phyloP scores from a whole-genome alignment of 495 filamentous ascomycete genomes.

The Friedmanniomyces simplex region DNA sequence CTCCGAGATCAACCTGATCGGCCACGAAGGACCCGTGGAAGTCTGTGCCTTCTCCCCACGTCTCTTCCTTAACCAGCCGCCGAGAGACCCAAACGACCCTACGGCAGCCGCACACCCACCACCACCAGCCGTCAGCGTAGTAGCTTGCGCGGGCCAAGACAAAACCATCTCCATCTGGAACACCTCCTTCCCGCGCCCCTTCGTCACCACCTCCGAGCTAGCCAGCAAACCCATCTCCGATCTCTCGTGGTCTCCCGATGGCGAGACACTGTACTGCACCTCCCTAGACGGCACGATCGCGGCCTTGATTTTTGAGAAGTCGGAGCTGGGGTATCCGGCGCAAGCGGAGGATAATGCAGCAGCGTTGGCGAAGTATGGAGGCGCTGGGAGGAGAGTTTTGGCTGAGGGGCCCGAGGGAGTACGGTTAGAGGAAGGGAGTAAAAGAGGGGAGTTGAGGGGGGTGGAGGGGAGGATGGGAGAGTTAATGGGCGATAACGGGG shows the following conservation, averaged over 20 bases:
- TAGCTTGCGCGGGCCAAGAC: slow-evolving; percentile 93
- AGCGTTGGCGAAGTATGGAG: slow-evolving; percentile 83
- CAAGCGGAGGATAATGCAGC: slow-evolving; percentile 81
- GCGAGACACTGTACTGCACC: slow-evolving; percentile 71
- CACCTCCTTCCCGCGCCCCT: slow-evolving; percentile 80
- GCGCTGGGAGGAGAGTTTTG: slow-evolving; percentile 72
- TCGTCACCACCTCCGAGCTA: slow-evolving; percentile 79
- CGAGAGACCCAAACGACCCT: not conserved
- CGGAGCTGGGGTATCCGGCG: slow-evolving; percentile 64
- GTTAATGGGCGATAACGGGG: slow-evolving; percentile 94
- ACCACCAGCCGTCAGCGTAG: slow-evolving; percentile 68
- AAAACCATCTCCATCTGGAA: slow-evolving; percentile 95
- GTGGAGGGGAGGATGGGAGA: slow-evolving; percentile 95
- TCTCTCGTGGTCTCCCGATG: slow-evolving; percentile 89
- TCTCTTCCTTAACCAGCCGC: slow-evolving; percentile 66
- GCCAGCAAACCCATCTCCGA: slow-evolving; percentile 85
- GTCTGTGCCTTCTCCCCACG: slow-evolving; percentile 95
- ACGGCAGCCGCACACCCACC: slow-evolving; percentile 20
- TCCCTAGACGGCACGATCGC: slow-evolving; percentile 83
- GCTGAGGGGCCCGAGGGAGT: slow-evolving; percentile 82
- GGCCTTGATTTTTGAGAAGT: slow-evolving; percentile 58
- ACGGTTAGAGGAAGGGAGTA: slow-evolving; percentile 80
- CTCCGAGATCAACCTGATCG: slow-evolving; percentile 92
- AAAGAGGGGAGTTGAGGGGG: slow-evolving; percentile 74
- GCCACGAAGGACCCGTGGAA: slow-evolving; percentile 92